Base-by-base conservation (phyloP, 805 yeast species). In the Wickerhamomyces subpelliculosus region DNA sequence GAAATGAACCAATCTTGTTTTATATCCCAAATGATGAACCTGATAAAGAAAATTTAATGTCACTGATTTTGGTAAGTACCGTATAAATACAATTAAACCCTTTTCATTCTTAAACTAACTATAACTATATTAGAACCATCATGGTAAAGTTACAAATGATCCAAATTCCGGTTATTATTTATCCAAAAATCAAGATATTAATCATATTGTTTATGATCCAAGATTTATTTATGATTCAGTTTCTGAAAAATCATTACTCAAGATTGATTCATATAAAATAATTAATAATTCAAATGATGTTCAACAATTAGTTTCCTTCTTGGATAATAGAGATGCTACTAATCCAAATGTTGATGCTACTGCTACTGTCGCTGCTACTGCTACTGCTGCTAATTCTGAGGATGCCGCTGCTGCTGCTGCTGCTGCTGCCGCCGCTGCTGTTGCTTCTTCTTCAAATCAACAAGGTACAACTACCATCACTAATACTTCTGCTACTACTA, bases 211-310 rank as follows among this genome's bases (percentile, higher is more conserved):
- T 2, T 39, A 44, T 19, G 52, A 50, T 32, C 53, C 59, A 8
- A 44, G 44, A 28, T 47, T 51, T 17, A 38, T 54, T 16, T 41
- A 18, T 12, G 55, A 52, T 10, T 43, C 49, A 3, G 38, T 47
- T 10, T 39, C 37, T 11, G 39, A 40, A 34, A 47, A 41, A 21
- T 36, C 35, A n/a, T 24, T 47, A 8, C 34, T 33, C 22, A 42
- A 44, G 10, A 16, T 41, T 1, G 34, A 31, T 9, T 38, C 41
- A 8, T 54, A 45, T 41, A 52, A 44, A 37, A 41, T 43, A 28
- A 36, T 27, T 13, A 37, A 24, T 21, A 34, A 35, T 23, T 37
- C 38, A 2, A 26, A 35, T 9, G 39, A 32, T 39, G 51, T 43
- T 17, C 45, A 42, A 19, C 45, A 43, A n/a, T 27, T 44, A 23